Evolutionary conservation across 192 early-diverging fungal species (phyloP).

Genomic region (Cladochytrium replicatum): DNA sequence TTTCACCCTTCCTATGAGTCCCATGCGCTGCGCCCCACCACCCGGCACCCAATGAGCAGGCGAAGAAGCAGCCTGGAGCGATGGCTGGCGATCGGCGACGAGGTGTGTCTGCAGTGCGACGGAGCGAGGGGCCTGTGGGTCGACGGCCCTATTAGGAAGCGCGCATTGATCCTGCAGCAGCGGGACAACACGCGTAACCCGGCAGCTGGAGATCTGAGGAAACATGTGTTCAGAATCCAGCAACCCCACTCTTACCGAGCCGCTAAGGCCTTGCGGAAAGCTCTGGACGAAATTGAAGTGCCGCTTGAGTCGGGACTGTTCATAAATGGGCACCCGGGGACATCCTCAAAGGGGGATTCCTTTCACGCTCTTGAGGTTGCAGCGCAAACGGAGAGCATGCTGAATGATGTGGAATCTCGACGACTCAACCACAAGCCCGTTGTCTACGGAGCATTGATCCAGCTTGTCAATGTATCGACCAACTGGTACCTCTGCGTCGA

Average conservation of each 20-base stretch:
- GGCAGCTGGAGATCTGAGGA: conserved; percentile 6
- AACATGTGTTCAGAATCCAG: conserved; percentile 23
- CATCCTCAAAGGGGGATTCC: conserved; percentile 5
- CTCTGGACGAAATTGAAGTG: background rate
- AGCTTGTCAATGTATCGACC: conserved; percentile 15
- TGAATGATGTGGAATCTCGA: conserved; percentile 17
- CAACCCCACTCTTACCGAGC: conserved; percentile 13
- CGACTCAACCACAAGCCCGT: conserved; percentile 18
- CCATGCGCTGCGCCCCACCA: too few species aligned
- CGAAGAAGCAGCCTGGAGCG: background rate
- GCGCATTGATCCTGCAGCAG: conserved; percentile 2
- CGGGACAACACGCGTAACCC: background rate
- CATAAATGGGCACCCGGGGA: background rate
- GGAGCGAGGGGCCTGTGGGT: conserved; percentile 6
- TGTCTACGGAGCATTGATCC: conserved; percentile 19
- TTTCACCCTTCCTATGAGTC: too few species aligned
- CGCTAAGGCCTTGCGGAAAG: conserved; percentile 4
- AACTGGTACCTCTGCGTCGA: conserved; percentile 17
- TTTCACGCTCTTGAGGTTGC: conserved; percentile 15
- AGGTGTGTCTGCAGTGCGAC: conserved; percentile 12
- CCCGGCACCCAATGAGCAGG: background rate
- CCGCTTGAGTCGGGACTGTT: background rate
- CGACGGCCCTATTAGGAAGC: conserved; percentile 21
- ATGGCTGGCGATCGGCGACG: conserved; percentile 16
- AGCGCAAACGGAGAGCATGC: too few species aligned